Percentiles rank a stretch among this genome's conserved stretches.
phyloP scores from a whole-genome alignment of 1,139 yeast genomes.

The Zygoascus sp. region DNA sequence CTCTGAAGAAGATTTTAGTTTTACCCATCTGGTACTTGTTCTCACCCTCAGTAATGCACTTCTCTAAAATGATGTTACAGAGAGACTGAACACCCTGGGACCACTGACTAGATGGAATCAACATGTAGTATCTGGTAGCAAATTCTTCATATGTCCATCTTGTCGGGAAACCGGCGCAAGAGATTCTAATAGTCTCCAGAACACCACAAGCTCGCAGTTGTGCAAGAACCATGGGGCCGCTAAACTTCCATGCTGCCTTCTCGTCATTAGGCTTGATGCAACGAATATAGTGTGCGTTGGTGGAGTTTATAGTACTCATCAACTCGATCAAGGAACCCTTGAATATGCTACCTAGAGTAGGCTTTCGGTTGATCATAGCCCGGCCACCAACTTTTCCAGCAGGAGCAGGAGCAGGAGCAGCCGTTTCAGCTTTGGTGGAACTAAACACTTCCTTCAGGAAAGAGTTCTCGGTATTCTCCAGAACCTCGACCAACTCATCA shows the following conservation, averaged over 20 bases:
- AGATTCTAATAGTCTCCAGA: conserved; percentile 88
- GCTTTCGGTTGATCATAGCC: conserved; percentile 62
- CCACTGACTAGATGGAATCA: conserved; percentile 70
- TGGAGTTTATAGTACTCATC: conserved; percentile 88
- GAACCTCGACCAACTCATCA: conserved; percentile 86
- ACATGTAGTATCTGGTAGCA: conserved; percentile 81
- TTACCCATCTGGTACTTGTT: conserved; percentile 73
- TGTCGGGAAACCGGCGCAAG: conserved; percentile 98
- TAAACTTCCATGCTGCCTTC: conserved; percentile 94
- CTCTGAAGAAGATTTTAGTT: conserved; percentile 87
- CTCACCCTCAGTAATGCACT: conserved; percentile 55
- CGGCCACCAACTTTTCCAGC: conserved; percentile 24
- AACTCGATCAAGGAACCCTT: conserved; percentile 87
- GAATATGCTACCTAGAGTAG: conserved; percentile 92
- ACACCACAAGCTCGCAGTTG: conserved; percentile 99
- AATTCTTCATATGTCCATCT: conserved; percentile 95
- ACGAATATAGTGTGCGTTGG: conserved; percentile 94
- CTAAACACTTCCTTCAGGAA: conserved; percentile 61
- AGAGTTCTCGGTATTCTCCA: conserved; percentile 62
- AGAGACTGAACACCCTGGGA: conserved; percentile 54
- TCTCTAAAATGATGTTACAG: conserved; percentile 62
- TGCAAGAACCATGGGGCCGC: conserved; percentile 89
- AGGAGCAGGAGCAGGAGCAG: conserved; percentile 40
- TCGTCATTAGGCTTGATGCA: conserved; percentile 96
- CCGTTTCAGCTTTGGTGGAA: conserved; percentile 59